phyloP scores from a whole-genome alignment of 2,329 filamentous ascomycete genomes.

The Bipolaris oryzae region DNA sequence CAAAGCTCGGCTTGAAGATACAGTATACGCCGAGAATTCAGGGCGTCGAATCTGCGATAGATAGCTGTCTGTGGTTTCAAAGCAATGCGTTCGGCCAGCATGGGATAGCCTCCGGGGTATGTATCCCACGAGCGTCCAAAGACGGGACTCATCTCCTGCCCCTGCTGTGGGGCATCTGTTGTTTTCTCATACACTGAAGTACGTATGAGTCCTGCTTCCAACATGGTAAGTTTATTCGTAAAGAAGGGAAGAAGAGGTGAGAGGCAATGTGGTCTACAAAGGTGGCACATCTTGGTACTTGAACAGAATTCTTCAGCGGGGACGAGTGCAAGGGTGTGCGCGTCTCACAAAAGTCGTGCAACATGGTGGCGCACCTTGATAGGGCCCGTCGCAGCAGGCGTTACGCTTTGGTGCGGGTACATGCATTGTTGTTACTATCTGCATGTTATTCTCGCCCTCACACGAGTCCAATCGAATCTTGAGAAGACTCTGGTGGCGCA shows the following conservation, averaged over 20 bases:
- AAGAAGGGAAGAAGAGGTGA: too few relatives aligned
- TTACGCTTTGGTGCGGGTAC: neutral
- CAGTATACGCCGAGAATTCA: constrained; percentile 21
- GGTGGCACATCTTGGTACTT: neutral
- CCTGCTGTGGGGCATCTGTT: neutral
- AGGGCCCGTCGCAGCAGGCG: neutral
- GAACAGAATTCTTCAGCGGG: neutral
- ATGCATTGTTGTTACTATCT: neutral
- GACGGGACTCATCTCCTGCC: neutral
- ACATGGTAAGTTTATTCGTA: neutral
- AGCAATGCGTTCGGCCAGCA: constrained; percentile 16
- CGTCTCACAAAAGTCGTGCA: neutral
- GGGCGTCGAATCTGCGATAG: constrained; percentile 20
- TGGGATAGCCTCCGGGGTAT: constrained; percentile 18
- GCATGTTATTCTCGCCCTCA: neutral
- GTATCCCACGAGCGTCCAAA: neutral
- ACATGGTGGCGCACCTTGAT: neutral
- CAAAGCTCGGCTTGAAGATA: constrained; percentile 22
- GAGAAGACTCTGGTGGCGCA: neutral
- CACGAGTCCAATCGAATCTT: neutral
- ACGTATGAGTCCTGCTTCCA: neutral
- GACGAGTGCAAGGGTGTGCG: constrained; percentile 1
- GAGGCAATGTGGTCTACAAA: too few relatives aligned
- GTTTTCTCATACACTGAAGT: neutral
- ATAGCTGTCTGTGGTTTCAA: constrained; percentile 16